phyloP scores from a whole-genome alignment of 2,329 filamentous ascomycete species.

The Colletotrichum filicis region DNA sequence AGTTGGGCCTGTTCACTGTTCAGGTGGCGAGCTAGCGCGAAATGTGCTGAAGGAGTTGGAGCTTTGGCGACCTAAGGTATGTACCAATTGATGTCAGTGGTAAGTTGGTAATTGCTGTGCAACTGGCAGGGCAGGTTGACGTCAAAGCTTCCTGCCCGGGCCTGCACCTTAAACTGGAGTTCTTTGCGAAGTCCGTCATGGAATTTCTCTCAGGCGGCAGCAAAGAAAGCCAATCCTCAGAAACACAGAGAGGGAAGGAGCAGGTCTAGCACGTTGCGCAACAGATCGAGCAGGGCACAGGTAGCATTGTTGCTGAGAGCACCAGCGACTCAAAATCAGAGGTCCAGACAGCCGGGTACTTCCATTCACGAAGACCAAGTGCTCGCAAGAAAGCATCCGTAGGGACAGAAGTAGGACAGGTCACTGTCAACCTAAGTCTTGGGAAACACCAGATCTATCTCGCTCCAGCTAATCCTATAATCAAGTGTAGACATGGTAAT shows the following conservation, averaged over 20 bases:
- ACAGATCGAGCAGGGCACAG: too few relatives aligned
- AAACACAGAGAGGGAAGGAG: background rate
- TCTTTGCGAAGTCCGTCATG: background rate
- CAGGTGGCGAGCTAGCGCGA: conserved; percentile 16
- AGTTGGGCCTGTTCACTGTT: background rate
- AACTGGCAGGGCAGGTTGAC: too few relatives aligned
- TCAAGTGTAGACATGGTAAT: background rate
- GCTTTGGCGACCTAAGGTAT: background rate
- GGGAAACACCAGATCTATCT: background rate
- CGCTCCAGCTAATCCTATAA: too few relatives aligned
- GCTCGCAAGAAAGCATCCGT: background rate
- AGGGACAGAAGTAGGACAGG: background rate
- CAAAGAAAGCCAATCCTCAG: background rate
- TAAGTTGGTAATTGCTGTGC: too few relatives aligned
- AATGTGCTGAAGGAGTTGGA: conserved; percentile 4
- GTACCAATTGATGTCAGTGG: too few relatives aligned
- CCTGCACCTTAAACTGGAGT: background rate
- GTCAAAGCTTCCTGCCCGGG: background rate
- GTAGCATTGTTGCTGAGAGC: too few relatives aligned
- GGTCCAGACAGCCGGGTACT: too few relatives aligned
- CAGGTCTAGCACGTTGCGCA: too few relatives aligned
- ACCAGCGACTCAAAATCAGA: too few relatives aligned
- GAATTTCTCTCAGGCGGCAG: background rate
- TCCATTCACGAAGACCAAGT: background rate
- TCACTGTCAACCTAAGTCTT: background rate